Evolutionary conservation across 2,329 filamentous ascomycete species (phyloP).

Genomic region (Ilyonectria mors-panacis): DNA sequence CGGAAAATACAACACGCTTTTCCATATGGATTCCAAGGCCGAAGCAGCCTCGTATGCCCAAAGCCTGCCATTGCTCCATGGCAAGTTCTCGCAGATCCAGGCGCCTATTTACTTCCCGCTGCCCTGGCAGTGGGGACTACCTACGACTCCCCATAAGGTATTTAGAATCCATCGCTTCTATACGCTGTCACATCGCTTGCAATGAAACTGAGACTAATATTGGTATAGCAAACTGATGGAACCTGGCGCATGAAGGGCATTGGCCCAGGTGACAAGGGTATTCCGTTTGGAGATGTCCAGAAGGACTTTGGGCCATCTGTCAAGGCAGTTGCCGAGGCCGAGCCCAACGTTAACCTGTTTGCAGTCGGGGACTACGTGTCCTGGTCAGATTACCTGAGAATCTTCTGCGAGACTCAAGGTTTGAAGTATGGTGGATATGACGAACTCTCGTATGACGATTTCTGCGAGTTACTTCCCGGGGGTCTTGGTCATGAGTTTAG

Average conservation of each 20-base stretch:
- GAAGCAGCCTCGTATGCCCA: conserved; percentile 24
- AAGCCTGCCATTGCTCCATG: conserved; percentile 19
- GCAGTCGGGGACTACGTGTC: conserved; percentile 33
- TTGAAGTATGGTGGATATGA: conserved; percentile 37
- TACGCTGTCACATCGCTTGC: background rate
- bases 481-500: conserved; percentile 36
- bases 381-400: conserved; percentile 26
- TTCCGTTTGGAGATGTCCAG: conserved; percentile 31
- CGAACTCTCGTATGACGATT: conserved; percentile 33
- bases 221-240: conserved; percentile 29
- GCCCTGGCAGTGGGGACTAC: conserved; percentile 32
- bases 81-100: conserved; percentile 35
- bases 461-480: conserved; percentile 29
- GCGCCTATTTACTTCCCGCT: conserved; percentile 35
- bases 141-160: conserved; percentile 37
- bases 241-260: conserved; percentile 34
- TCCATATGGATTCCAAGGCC: conserved; percentile 35
- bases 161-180: background rate
- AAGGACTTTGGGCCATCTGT: conserved; percentile 34
- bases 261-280: conserved; percentile 32
- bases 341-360: conserved; percentile 30
- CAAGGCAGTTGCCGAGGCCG: conserved; percentile 30
- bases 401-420: conserved; percentile 34
- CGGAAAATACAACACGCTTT: conserved; percentile 32
- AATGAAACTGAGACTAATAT: background rate